Conservation (phyloP, 108 stramenopile genomes). For the Cyclotella sp. region DNA sequence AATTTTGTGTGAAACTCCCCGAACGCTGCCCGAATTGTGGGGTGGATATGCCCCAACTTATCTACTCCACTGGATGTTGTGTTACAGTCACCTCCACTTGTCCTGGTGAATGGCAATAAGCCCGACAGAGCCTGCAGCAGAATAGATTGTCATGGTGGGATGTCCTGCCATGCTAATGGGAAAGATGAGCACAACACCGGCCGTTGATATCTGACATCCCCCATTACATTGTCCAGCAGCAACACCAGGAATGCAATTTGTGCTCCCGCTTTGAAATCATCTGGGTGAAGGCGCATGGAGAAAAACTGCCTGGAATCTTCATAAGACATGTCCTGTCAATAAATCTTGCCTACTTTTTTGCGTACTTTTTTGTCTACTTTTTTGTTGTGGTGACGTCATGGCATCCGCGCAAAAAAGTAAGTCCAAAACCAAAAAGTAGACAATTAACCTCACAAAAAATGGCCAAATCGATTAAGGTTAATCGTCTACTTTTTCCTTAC, state of each 20-base stretch:
- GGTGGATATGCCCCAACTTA: background rate
- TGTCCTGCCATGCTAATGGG: conserved; percentile 15
- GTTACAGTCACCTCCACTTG: background rate
- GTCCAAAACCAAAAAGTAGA: too few species aligned
- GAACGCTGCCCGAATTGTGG: background rate
- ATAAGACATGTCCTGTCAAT: too few species aligned
- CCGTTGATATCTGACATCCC: background rate
- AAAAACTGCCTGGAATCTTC: background rate
- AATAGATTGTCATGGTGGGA: background rate
- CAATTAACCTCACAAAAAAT: too few species aligned
- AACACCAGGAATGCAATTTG: background rate
- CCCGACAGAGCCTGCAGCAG: background rate
- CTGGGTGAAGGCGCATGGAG: background rate
- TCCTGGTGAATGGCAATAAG: background rate
- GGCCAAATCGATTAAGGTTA: too few species aligned
- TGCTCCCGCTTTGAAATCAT: too few species aligned
- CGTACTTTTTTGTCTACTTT: too few species aligned
- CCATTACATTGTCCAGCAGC: background rate
- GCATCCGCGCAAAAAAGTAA: too few species aligned
- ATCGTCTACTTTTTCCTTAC: too few species aligned
- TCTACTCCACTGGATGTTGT: background rate
- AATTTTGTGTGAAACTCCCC: background rate
- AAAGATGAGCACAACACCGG: conserved; percentile 2
- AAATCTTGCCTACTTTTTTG: too few species aligned
- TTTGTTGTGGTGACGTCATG: conserved; percentile 5